A percentile compares a stretch with the other conserved stretches of the same genome.
These are phyloP conservation scores for Davidsoniella virescens DNA, from an alignment of 2,329 filamentous ascomycete species.

Conservation along the genomic window DNA sequence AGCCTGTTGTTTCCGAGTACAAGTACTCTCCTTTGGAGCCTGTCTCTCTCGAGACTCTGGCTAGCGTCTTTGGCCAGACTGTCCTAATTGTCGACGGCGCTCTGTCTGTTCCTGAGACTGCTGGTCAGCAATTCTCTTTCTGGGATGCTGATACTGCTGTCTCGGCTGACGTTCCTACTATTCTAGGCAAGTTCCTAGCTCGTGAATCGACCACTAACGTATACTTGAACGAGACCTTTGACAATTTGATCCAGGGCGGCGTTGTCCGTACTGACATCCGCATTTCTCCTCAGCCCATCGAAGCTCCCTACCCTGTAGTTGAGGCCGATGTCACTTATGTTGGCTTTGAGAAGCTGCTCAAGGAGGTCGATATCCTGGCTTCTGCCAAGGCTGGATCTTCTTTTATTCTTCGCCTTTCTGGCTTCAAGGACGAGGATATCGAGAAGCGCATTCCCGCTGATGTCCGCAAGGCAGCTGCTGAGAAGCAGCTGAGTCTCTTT, in stretches of 20 bases:
- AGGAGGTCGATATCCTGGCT: conserved; percentile 57
- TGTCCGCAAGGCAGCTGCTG: conserved; percentile 54
- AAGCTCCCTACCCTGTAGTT: conserved; percentile 67
- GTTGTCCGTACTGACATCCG: conserved; percentile 72
- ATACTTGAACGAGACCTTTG: conserved; percentile 44
- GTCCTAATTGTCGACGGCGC: conserved; percentile 35
- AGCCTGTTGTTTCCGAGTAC: conserved; percentile 58
- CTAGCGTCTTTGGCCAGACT: conserved; percentile 31
- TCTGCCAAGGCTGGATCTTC: conserved; percentile 54
- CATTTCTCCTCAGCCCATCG: conserved; percentile 64
- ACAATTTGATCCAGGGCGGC: conserved; percentile 58
- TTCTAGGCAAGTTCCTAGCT: conserved; percentile 44
- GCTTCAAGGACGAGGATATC: conserved; percentile 71
- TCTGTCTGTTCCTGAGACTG: conserved; percentile 30
- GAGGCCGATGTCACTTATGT: conserved; percentile 67
- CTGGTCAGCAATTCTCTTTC: conserved; percentile 59
- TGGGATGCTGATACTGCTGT: conserved; percentile 74
- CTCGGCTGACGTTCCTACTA: conserved; percentile 46
- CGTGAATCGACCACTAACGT: conserved; percentile 53
- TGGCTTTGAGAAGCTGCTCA: conserved; percentile 63
- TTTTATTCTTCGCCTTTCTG: conserved; percentile 59
- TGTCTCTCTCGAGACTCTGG: conserved; percentile 39
- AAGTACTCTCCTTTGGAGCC: conserved; percentile 65
- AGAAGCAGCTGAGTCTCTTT: conserved; percentile 55
- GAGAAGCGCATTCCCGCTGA: conserved; percentile 67